Base-by-base conservation (phyloP, 1,284 basidiomycete genomes). In the Trichosporon sp. region DNA sequence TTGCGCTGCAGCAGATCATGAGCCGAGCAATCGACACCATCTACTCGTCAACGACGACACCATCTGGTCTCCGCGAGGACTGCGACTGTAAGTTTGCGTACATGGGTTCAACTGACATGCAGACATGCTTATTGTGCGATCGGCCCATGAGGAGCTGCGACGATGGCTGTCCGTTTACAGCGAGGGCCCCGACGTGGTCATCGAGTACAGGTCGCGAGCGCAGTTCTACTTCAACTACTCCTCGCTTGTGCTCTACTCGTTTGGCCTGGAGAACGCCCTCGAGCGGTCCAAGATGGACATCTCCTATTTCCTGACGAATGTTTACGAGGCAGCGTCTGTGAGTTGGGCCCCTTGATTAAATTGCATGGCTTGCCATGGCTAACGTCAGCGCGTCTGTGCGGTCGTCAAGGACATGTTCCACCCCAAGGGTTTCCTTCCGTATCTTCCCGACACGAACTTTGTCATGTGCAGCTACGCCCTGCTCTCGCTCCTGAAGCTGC, bases 241-340 rank as follows among this genome's bases (percentile, higher is more conserved):
- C 37, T 90, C 91, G 81, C 87, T 96, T 63, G 91, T 95, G 26
- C 86, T 98, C 76, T 96, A 97, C 81, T 96, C 94, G 6, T 98
- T 98, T 77, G 95, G 96, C 2, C 87, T 98, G 69, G 95, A 98
- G 83, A 93, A 96, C 78, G 92, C 96, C 2, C 85, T 97, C 68
- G 94, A 96, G 74, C 68, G 82, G n/a, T 76, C 79, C 35, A 81
- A 81, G 68, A 80, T 81, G 78, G 83, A 95, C 78, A 91, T 93
- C 65, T 91, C 91, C 0, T 91, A 94, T 85, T 96, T 96, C 86
- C 93, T 95, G 78, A 88, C 90, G 3, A 90, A 92, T 51, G 92
- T 92, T 70, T 90, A 94, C 81, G 88, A 89, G 10, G 88, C 90
- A 19, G 94, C 94, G 0, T 80, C 78, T 35, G 79, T 78, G 59